Evolutionary conservation across 1,284 basidiomycete genomes (phyloP), one percentile per base, ranked within the genome.

Genomic region (Rhodofomes roseus): DNA sequence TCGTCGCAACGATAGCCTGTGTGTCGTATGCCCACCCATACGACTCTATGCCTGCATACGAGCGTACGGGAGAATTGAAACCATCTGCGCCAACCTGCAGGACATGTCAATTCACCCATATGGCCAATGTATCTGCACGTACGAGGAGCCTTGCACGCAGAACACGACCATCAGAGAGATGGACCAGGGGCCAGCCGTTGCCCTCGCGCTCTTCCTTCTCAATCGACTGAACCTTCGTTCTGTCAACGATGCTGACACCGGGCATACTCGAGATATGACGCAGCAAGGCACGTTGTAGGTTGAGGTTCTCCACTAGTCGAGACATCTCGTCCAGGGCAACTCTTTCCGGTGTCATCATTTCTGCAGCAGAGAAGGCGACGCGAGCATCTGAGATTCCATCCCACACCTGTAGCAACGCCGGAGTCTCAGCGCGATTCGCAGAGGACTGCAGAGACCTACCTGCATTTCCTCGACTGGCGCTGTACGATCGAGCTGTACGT

Each of bases 1-100:
- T 81, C 0, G 95, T 98, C 0, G 91, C 95, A 18, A 99, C 97
- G 40, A 99, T 83, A 7, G 92, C 96, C 67, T 93, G 91, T 0
- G 92, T 90, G 61, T 92, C 83, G 74, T 99, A 99, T 0, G 88
- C 82, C 90, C 96, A 97, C 2, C 96, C 96, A 68, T 89, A 96
- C 0, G 93, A 91, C 43, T 89, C 80, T 60, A 98, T 98, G 14
- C 88, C 80, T 0, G 96, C 90, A 70, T 92, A 98, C 43, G 85
- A 75, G 53, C 95, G 86, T 18, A 98, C 97, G 8, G 96, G 96
- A 1, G 95, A 98, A 71, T 95, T 96, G 70, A 88, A 88, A 0
- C 97, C 97, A 69, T 99, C 97, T 7, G 97, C 97, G 23, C 97
- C 96, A 43, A 99, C 85, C 89, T 96, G 66, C 4, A 14, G 5